Conservation (phyloP, 2,329 filamentous ascomycete species). For the Juglanconis oblonga region DNA sequence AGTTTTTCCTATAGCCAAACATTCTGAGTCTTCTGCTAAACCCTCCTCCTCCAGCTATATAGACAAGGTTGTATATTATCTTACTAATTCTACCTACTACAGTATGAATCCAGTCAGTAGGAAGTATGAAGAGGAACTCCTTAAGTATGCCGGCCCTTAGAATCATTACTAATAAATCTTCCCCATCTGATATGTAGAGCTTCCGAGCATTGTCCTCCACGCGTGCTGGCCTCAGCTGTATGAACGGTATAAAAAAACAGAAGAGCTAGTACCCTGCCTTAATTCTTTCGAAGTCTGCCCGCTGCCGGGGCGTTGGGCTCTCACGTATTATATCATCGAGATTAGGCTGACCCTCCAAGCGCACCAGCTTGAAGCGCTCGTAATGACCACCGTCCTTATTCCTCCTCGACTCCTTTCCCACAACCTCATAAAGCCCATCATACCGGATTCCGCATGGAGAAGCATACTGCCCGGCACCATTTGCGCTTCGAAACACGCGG, state of each 20-base stretch:
- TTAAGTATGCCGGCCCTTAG: no score
- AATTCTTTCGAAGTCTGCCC: constrained; percentile 17
- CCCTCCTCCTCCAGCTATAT: no score
- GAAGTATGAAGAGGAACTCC: no score
- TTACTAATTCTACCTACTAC: no score
- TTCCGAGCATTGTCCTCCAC: no score
- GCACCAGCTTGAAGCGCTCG: constrained; percentile 23
- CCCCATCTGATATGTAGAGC: no score
- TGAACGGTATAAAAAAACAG: not conserved
- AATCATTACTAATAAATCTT: no score
- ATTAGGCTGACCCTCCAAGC: constrained; percentile 17
- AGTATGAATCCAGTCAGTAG: no score
- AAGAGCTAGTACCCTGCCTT: constrained; percentile 1
- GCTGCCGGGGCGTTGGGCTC: constrained; percentile 17
- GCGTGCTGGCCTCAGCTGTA: not conserved
- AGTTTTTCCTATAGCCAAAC: no score
- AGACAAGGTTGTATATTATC: no score
- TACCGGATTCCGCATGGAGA: constrained; percentile 30
- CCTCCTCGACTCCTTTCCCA: constrained; percentile 10
- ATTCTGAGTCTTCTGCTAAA: no score
- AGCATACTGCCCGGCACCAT: constrained; percentile 12
- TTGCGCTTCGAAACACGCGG: constrained; percentile 29
- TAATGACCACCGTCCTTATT: constrained; percentile 17
- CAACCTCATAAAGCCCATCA: constrained; percentile 31
- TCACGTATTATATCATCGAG: constrained; percentile 17